A percentile compares a stretch with the other conserved stretches of the same genome.
phyloP scores from a whole-genome alignment of 2,329 filamentous ascomycete genomes.

The Tolypocladium paradoxum region DNA sequence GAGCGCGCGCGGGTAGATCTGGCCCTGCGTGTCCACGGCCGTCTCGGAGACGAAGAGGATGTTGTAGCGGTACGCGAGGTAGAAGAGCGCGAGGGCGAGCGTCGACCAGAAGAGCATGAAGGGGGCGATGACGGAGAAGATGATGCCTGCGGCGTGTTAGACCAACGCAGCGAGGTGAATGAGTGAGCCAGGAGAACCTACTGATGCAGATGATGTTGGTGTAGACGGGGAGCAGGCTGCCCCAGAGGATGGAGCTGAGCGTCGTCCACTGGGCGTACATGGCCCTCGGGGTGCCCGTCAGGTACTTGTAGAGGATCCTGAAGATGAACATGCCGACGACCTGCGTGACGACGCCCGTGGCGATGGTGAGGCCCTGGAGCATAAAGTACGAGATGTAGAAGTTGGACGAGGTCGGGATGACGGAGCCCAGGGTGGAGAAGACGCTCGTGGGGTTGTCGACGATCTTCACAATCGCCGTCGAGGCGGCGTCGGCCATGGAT shows the following conservation, averaged over 20 bases:
- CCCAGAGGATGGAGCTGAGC: slow-evolving; percentile 63
- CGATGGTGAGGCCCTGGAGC: slow-evolving; percentile 69
- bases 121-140: slow-evolving; percentile 76
- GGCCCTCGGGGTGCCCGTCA: slow-evolving; percentile 68
- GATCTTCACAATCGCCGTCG: slow-evolving; percentile 55
- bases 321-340: slow-evolving; percentile 55
- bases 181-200: slow-evolving; percentile 14
- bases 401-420: slow-evolving; percentile 76
- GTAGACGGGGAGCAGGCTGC: slow-evolving; percentile 63
- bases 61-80: slow-evolving; percentile 80
- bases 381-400: slow-evolving; percentile 91
- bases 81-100: slow-evolving; percentile 67
- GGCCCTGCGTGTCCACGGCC: slow-evolving; percentile 75
- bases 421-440: slow-evolving; percentile 54
- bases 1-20: slow-evolving; percentile 77
- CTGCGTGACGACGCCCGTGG: slow-evolving; percentile 63
- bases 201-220: slow-evolving; percentile 65
- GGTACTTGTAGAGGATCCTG: slow-evolving; percentile 54
- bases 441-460: slow-evolving; percentile 48
- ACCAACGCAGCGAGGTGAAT: background rate
- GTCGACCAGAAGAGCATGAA: slow-evolving; percentile 72
- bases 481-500: slow-evolving; percentile 70
- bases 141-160: slow-evolving; percentile 39
- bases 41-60: slow-evolving; percentile 71
- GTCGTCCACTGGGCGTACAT: slow-evolving; percentile 65